Base-by-base conservation (phyloP, 202 grass and related monocot species). In the Brachypodium distachyon region DNA sequence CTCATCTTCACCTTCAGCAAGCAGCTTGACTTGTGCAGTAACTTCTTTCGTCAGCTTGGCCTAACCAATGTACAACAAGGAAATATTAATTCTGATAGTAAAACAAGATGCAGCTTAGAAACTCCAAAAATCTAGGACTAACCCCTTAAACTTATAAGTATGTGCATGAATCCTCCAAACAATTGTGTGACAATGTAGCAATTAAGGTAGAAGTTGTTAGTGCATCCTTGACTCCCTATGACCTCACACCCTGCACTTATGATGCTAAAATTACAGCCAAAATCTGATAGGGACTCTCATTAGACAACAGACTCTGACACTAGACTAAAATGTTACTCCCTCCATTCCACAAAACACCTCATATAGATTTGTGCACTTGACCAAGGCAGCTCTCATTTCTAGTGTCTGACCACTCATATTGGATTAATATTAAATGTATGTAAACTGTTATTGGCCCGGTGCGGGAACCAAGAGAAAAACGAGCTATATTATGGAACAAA, bases 21-120 rank as follows among this genome's bases (percentile, higher is more conserved):
- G 89, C 74, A 93, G 57, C 87, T 90, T 99, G 77, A 99, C 96
- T 99, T 95, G 91, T 84, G 83, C 85, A 84, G 96, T 99, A 61
- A 99, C 83, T 74, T 95, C 80, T 84, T 99, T 99, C 16, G 87
- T 87, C 84, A 99, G 89, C 57, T 89, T 87, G 66, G 81, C 89
- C 96, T 99, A 74, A 58, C 76, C 62, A 90, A 42, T 48, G 61
- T 70, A 67, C 5, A 44, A 62, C 33, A 57, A 57, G 13, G 54
- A 40, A 17, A 12, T 28, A 28, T 58, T 73, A 64, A 62, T 40
- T 50, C 19, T 47, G 38, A 46, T 32, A 29, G 3, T 48, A 39
- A 25, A 77, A 65, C n/a, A 72, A 23, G 65, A 57, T 39, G 60
- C 17, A 37, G 40, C 23, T 55, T 68, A 61, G 44, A 60, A 79